Percentiles rank a stretch among this genome's conserved stretches.
Conservation (phyloP, 352 stramenopile species). For the Pythium grandisporangium region DNA sequence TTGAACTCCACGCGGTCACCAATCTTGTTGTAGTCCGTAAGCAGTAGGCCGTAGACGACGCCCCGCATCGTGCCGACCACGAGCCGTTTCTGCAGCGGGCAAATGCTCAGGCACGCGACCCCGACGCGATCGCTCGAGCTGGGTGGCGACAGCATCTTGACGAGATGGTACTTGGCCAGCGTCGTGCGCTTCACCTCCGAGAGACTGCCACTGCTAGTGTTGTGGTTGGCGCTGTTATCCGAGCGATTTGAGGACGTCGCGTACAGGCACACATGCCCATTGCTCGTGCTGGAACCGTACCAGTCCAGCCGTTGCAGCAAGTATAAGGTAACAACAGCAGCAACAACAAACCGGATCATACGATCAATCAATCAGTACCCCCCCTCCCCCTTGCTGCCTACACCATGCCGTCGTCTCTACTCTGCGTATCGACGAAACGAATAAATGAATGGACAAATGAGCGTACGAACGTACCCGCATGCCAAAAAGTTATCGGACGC, state of each 20-base stretch:
- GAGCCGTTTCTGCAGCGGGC: slow-evolving; percentile 67
- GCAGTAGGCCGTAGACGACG: slow-evolving; percentile 71
- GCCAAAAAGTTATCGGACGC: slow-evolving; percentile 81
- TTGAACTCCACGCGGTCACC: slow-evolving; percentile 85
- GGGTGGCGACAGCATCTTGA: slow-evolving; percentile 81
- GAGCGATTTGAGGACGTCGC: slow-evolving; percentile 35
- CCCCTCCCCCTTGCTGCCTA: no score
- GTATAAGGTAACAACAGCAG: no score
- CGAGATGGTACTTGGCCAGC: slow-evolving; percentile 65
- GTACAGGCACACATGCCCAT: slow-evolving; percentile 78
- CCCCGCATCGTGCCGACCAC: slow-evolving; percentile 73
- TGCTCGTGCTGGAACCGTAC: slow-evolving; percentile 70
- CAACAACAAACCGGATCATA: slow-evolving; percentile 1
- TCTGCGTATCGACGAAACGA: no score
- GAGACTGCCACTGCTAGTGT: no score
- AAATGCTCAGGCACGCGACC: slow-evolving; percentile 74
- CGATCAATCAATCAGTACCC: no score
- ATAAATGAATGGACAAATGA: no score
- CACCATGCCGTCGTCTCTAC: neutral
- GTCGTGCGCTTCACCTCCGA: slow-evolving; percentile 24
- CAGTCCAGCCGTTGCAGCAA: no score
- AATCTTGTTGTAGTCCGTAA: slow-evolving; percentile 82
- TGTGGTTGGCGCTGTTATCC: slow-evolving; percentile 13
- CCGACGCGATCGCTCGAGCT: slow-evolving; percentile 51
- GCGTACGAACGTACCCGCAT: slow-evolving; percentile 45